Percentiles rank a stretch among this genome's conserved stretches.
Conservation (phyloP, 495 filamentous ascomycete genomes). For the Tuber indicum region DNA sequence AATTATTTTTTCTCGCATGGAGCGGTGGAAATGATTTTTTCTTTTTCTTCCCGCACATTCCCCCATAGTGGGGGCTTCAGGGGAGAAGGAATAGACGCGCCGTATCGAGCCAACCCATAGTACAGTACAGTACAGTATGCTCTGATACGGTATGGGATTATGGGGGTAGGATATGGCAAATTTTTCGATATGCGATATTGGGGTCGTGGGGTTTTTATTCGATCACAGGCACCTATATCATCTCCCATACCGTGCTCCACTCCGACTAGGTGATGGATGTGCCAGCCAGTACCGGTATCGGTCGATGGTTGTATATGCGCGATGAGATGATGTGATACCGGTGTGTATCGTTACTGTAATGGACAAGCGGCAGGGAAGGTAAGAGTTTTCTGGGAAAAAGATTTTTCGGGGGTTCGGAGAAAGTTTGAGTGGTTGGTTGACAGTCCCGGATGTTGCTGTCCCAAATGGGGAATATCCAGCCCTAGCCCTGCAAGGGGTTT, state of each 20-base stretch:
- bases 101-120: background rate
- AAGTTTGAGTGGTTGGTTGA: background rate
- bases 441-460: background rate
- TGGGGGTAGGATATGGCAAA: background rate
- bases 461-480: background rate
- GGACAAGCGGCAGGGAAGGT: background rate
- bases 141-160: background rate
- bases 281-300: background rate
- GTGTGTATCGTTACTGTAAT: background rate
- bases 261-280: background rate
- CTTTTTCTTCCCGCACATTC: background rate
- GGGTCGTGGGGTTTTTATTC: background rate
- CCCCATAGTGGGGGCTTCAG: background rate
- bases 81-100: background rate
- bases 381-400: background rate
- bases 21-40: background rate
- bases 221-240: background rate
- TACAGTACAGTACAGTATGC: background rate
- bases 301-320: background rate
- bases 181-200: background rate
- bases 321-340: background rate
- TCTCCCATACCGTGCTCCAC: background rate
- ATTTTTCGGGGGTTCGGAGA: background rate
- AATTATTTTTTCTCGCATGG: background rate
- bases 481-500: background rate